These are phyloP conservation scores for Protomyces gravidus DNA, from an alignment of 1,139 yeast species.

Conservation along the genomic window DNA sequence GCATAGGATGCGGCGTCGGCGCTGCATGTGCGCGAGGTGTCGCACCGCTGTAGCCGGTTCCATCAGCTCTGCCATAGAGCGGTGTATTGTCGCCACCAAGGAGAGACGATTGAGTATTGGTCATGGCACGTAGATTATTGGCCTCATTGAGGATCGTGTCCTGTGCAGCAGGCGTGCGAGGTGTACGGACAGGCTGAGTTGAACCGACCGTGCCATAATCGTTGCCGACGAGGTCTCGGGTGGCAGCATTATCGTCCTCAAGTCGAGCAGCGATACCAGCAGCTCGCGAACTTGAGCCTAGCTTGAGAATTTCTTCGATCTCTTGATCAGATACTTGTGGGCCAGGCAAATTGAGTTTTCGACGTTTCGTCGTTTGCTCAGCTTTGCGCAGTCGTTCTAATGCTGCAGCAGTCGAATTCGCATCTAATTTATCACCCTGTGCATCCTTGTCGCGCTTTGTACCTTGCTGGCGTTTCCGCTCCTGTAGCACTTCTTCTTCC, in stretches of 20 bases:
- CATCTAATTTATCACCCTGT: conserved; percentile 32
- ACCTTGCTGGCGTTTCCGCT: conserved; percentile 39
- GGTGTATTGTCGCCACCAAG: conserved; percentile 38
- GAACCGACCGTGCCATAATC: conserved; percentile 26
- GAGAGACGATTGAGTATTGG: conserved; percentile 39
- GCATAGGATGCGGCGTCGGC: conserved; percentile 35
- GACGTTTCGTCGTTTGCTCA: conserved; percentile 48
- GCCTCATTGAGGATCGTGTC: conserved; percentile 38
- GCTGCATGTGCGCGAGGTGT: conserved; percentile 28
- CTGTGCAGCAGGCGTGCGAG: conserved; percentile 32
- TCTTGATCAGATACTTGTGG: conserved; percentile 47
- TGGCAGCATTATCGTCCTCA: conserved; percentile 35
- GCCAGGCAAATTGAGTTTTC: conserved; percentile 54
- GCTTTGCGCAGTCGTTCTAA: conserved; percentile 41
- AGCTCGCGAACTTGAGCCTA: conserved; percentile 36
- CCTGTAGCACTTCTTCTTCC: conserved; percentile 28
- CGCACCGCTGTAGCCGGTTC: conserved; percentile 30
- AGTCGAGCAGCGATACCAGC: conserved; percentile 30
- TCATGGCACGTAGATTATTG: conserved; percentile 37
- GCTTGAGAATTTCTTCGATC: conserved; percentile 40
- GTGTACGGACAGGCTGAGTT: conserved; percentile 25
- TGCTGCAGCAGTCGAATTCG: conserved; percentile 44
- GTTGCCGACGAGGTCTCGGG: conserved; percentile 17
- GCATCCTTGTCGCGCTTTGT: conserved; percentile 40
- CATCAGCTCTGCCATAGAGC: conserved; percentile 31